Base-by-base conservation (phyloP, 2,329 filamentous ascomycete genomes). In the Pestalotiopsis sp. region DNA sequence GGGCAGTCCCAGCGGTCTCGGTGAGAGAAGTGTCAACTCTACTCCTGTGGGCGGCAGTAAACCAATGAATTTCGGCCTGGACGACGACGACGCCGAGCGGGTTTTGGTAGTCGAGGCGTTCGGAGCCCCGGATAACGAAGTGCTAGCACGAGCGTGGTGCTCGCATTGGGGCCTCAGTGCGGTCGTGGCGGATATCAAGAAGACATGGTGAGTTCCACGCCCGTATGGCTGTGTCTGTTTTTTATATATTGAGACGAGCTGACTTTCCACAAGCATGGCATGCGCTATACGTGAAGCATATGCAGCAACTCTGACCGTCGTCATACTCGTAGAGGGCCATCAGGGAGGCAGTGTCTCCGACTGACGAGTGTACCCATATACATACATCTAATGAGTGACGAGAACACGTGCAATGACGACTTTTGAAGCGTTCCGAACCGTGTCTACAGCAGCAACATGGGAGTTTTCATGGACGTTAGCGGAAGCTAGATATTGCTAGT, bases 251-350 rank as follows among this genome's bases (percentile, higher is more conserved):
- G 5, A 62, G 5, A 14, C 40, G 2, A 66, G 75, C 74, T 72
- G 70, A 69, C 58, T 27, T 45, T 31, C 62, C 49, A 66, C 67
- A 36, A 90, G 90, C 79, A 89, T 93, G 85, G 87, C 91, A 17
- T 94, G 92, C 78, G 90, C 91, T 11, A 90, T 94, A 69, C 84
- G 92, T 70, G 92, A 93, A 79, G 91, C 92, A 38, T 94, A 92
- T 78, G 92, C 92, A 2, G 91, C 90, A 17, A 90, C 90, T 45
- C 78, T 94, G 66, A 92, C 89, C 62, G 91, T 94, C 56, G 89
- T 93, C 56, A 92, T 94, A 68, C 80, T 94, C 67, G 83, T 91
- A 52, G 87, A 91, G 68, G 85, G 82, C 67, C 81, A 81, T 69
- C 74, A 78, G 20, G 13, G 14, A 12, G 49, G 12, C 25, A 36